phyloP scores from a whole-genome alignment of 306 rosid species.

The Cercis canadensis region DNA sequence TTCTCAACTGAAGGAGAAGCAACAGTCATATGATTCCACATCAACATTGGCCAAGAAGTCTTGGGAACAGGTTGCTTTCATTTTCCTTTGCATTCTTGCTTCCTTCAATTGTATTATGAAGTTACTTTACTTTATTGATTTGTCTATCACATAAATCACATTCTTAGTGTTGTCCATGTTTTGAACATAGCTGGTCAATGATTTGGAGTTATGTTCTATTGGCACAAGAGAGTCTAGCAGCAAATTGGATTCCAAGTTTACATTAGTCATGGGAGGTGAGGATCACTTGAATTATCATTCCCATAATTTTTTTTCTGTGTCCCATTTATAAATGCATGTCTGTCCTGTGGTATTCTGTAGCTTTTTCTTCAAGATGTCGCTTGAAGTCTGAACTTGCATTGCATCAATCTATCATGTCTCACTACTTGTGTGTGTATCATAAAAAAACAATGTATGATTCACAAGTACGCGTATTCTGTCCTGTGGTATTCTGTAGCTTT shows the following conservation, averaged over 20 bases:
- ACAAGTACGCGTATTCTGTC: too few relatives aligned
- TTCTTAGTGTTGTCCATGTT: constrained; percentile 33
- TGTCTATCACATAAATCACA: background rate
- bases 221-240: constrained; percentile 49
- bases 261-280: constrained; percentile 56
- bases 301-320: constrained; percentile 9
- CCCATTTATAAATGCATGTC: background rate
- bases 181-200: constrained; percentile 66
- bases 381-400: background rate
- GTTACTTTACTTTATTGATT: constrained; percentile 9
- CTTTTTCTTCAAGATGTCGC: background rate
- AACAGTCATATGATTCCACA: constrained; percentile 67
- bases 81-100: constrained; percentile 24
- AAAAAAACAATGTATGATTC: background rate
- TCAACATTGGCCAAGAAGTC: constrained; percentile 70
- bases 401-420: background rate
- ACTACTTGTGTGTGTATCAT: too few relatives aligned
- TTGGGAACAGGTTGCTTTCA: constrained; percentile 68
- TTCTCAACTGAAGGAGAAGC: constrained; percentile 68
- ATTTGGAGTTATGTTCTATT: constrained; percentile 70
- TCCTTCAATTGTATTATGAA: constrained; percentile 22
- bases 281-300: constrained; percentile 14
- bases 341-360: background rate
- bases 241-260: constrained; percentile 46
- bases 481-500: background rate